Base-by-base conservation (phyloP, 441 rosid genomes). In the Arabidopsis hybrid region DNA sequence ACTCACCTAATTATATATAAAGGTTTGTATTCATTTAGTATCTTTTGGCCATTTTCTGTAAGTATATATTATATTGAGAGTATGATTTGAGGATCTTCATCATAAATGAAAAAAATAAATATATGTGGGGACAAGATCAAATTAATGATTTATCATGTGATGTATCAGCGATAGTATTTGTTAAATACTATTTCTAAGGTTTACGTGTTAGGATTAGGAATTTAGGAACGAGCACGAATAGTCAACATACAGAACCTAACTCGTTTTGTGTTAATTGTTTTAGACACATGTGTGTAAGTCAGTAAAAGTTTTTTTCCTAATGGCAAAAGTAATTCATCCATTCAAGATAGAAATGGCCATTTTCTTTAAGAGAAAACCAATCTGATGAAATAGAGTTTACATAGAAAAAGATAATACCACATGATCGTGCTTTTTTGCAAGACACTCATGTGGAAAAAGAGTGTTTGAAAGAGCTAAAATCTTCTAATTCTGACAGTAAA, bases 181-280 rank as follows among this genome's bases (percentile, higher is more conserved):
- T 53, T 17, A 63, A 45, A 21, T 21, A 21, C 26, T 72, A 53
- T 34, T 29, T 35, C 17, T 21, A 72, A 72, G 18, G 70, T 55
- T 43, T 72, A 64, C 76, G 76, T 64, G 70, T 18, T 72, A 35
- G 16, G 39, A 43, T 21, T 21, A 21, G 26, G 26, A 21, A 21
- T 21, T 63, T 64, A 61, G 16, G 58, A 47, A 72, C 70, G 35
- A 61, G 18, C 55, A 60, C 18, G 60, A 71, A 61, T 72, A 62
- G 69, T 72, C 76, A 72, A 72, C 69, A 36, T 42, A 16, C 32
- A 45, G 39, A 55, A 65, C 71, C 50, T 35, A 55, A 64, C 77
- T 72, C 56, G 17, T 55, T 63, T 63, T 52, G 29, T 58, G 8
- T 11, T 56, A 12, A n/a, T 58, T 71, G 32, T 10, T 39, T 26